A percentile compares a stretch with the other conserved stretches of the same genome.
Evolutionary conservation across 768 basidiomycete species (phyloP).

Genomic region (Mycena vitilis): DNA sequence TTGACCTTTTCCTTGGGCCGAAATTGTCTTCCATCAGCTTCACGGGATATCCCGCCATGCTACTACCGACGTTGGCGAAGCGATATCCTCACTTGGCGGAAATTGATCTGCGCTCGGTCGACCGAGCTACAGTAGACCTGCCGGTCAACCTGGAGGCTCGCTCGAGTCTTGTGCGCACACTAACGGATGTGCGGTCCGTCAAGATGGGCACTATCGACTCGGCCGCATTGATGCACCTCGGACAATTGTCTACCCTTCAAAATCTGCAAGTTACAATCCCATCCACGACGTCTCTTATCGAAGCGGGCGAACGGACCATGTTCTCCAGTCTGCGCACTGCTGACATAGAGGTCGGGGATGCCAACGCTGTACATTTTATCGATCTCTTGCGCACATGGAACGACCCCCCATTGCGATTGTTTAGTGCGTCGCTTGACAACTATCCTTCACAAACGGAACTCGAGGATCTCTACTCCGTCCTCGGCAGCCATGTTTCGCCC

Average conservation of each 20-base stretch:
- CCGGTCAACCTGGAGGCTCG: background rate
- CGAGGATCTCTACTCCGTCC: background rate
- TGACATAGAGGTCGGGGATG: background rate
- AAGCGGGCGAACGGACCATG: background rate
- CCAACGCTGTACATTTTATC: background rate
- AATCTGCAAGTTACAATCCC: background rate
- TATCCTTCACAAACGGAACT: background rate
- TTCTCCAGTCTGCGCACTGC: background rate
- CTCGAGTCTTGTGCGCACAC: background rate
- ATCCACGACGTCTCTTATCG: background rate
- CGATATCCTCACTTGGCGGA: background rate
- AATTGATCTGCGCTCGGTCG: background rate
- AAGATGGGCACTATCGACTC: background rate
- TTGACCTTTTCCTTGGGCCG: background rate
- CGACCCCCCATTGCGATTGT: background rate
- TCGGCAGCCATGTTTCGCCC: background rate
- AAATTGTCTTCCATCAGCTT: background rate
- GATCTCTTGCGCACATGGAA: constrained; percentile 5
- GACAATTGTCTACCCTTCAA: background rate
- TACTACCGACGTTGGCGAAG: background rate
- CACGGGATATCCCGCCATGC: too few species aligned
- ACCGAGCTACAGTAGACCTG: background rate
- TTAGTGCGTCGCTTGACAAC: background rate
- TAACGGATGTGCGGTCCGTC: background rate
- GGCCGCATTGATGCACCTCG: background rate